Evolutionary conservation across 2,329 filamentous ascomycete genomes (phyloP).

Genomic region (Metarhizium album): DNA sequence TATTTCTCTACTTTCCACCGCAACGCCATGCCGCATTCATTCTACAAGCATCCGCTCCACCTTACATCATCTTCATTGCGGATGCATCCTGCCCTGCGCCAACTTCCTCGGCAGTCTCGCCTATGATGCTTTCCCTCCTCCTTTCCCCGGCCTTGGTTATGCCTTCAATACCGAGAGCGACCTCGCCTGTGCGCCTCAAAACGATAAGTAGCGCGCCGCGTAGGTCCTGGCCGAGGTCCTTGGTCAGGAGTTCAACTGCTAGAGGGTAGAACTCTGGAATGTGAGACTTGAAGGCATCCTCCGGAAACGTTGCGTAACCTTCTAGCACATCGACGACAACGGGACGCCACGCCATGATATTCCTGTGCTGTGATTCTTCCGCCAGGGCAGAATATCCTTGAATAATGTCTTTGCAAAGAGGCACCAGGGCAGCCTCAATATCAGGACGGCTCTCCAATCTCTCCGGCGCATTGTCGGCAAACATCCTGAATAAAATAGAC

Average conservation of each 20-base stretch:
- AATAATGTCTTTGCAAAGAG: constrained; percentile 91
- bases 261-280: constrained; percentile 79
- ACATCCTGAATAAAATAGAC: constrained; percentile 93
- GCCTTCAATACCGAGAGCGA: constrained; percentile 46
- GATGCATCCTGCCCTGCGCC: constrained; percentile 21
- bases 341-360: constrained; percentile 93
- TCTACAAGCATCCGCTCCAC: constrained; percentile 1
- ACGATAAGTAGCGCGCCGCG: constrained; percentile 67
- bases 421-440: constrained; percentile 85
- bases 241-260: constrained; percentile 68
- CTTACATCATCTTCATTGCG: constrained; percentile 25
- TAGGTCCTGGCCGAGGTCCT: constrained; percentile 72
- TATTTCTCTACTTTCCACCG: constrained; percentile 17
- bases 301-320: constrained; percentile 77
- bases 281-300: constrained; percentile 68
- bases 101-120: constrained; percentile 19
- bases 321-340: constrained; percentile 96
- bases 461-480: constrained; percentile 77
- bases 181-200: constrained; percentile 74
- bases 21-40: constrained; percentile 17
- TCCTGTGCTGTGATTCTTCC: constrained; percentile 92
- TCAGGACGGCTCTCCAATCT: constrained; percentile 67
- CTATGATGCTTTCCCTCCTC: constrained; percentile 31
- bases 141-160: constrained; percentile 26
- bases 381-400: constrained; percentile 75